Base-by-base conservation (phyloP, 2,329 filamentous ascomycete genomes). In the Apiospora malaysiana region DNA sequence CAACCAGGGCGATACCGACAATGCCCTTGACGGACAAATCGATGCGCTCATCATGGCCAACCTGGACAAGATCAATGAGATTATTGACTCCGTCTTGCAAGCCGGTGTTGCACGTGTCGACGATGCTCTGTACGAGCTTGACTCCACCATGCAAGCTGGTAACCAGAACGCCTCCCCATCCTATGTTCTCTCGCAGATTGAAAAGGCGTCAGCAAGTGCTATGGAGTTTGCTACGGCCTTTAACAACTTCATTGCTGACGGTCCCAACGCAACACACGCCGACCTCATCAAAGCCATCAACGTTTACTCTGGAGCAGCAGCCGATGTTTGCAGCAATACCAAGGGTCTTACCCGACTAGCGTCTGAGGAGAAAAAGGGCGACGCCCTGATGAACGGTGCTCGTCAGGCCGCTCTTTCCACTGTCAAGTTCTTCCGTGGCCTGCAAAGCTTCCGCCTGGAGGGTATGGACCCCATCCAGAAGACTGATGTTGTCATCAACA, bases 161-260 rank as follows among this genome's bases (percentile, higher is more conserved):
- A 99, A 99, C 84, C 96, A 98, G 83, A 99, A 97, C 78, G 96
- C 96, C 0, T 97, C 95, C 51, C 94, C 96, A 18, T 90, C 95
- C 1, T 98, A 97, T 79, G 95, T 99, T 16, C 87, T 99, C 68
- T 98, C 95, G 1, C 95, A 98, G 81, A 95, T 98, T 71, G 96
- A 99, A 80, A 99, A 98, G 85, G 95, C 96, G 0, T 96, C 95
- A 9, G 91, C 94, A 12, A 97, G 91, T 74, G 94, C 96, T 16
- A 98, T 97, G 82, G 96, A 99, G 80, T 99, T 99, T 82, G 96
- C 95, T 1, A 98, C 95, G 0, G 92, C 96, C 0, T 99, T 98
- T 87, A 99, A 98, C 85, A 97, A 97, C 82, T 98, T 97, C 81
- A 97, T 99, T 77, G 96, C 95, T 9, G 96, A 99, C 79, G 96